Evolutionary conservation across 441 rosid species (phyloP).

Genomic region (Bocquillonia castaneifolia): DNA sequence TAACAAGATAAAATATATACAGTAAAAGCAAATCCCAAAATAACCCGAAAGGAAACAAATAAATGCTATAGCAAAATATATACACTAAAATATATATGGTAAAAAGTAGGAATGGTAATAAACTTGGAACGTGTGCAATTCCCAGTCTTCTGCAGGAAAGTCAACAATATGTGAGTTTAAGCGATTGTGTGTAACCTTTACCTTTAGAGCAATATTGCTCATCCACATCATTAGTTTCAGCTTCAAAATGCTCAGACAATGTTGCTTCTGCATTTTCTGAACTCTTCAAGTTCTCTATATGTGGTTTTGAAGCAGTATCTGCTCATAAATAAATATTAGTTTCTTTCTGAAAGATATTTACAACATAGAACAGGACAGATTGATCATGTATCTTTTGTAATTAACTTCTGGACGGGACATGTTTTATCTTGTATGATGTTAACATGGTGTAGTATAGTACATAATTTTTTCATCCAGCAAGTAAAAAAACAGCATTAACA

Average conservation of each 20-base stretch:
- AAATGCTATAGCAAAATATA: not conserved
- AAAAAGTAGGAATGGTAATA: not conserved
- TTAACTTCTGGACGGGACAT: not conserved
- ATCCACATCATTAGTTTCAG: constrained; percentile 30
- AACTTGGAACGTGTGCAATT: not conserved
- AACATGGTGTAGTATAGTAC: not conserved
- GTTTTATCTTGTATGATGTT: not conserved
- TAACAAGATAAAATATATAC: constrained; percentile 15
- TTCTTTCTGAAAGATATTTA: not conserved
- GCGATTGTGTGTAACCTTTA: constrained; percentile 40
- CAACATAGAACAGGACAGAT: not conserved
- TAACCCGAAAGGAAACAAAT: not conserved
- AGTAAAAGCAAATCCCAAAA: constrained; percentile 8
- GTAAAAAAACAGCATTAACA: too few species aligned
- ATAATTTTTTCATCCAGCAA: not conserved
- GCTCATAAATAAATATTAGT: constrained; percentile 16
- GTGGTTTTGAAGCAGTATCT: constrained; percentile 39
- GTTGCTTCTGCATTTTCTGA: constrained; percentile 30
- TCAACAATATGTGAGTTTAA: not conserved
- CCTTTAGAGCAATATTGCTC: constrained; percentile 40
- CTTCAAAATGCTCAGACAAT: constrained; percentile 22
- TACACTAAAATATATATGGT: not conserved
- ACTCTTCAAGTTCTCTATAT: constrained; percentile 27
- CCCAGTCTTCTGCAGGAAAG: not conserved
- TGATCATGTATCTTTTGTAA: not conserved